Percentiles rank a stretch among this genome's conserved stretches.
Conservation (phyloP, 2,329 filamentous ascomycete species). For the Penicillium vulpinum region DNA sequence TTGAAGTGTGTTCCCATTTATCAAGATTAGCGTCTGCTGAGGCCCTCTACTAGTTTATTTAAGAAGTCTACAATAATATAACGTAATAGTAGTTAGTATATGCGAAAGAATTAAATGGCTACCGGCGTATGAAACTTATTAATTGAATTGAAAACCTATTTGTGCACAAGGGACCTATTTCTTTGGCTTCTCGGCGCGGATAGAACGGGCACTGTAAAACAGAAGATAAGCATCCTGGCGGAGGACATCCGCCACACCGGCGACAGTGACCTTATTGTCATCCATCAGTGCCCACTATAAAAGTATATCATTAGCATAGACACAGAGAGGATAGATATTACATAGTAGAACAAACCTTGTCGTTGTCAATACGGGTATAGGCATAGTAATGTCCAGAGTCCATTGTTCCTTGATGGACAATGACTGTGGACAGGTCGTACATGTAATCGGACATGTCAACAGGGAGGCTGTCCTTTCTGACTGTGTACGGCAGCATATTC, state of each 20-base stretch:
- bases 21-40: background rate
- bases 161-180: background rate
- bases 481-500: conserved; percentile 89
- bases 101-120: background rate
- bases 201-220: conserved; percentile 64
- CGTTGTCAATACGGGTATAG: conserved; percentile 74
- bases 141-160: background rate
- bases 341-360: conserved; percentile 54
- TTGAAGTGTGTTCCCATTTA: background rate
- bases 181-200: conserved; percentile 16
- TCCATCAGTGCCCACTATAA: conserved; percentile 91
- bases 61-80: background rate
- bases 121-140: background rate
- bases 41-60: background rate
- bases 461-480: conserved; percentile 51
- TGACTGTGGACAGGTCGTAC: conserved; percentile 85
- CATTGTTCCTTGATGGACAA: conserved; percentile 90
- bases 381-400: conserved; percentile 90
- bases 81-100: background rate
- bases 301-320: conserved; percentile 1
- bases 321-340: background rate
- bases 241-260: conserved; percentile 80
- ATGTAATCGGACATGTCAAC: conserved; percentile 58
- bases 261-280: conserved; percentile 86
- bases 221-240: conserved; percentile 84